These are phyloP conservation scores for Prunella vulgaris DNA, from an alignment of 257 asterid genomes.

Conservation along the genomic window DNA sequence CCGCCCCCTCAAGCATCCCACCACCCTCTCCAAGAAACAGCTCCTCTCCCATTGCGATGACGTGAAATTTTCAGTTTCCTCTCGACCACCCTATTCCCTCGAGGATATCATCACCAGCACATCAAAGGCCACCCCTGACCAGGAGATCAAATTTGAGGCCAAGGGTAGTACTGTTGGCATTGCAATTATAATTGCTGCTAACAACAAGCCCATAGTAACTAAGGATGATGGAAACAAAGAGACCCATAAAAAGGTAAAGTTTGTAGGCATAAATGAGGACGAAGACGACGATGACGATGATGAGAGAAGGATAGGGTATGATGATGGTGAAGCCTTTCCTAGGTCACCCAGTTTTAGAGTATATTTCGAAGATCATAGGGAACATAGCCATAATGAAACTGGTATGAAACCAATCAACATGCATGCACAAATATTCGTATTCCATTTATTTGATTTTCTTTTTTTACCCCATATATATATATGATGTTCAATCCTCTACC, in stretches of 20 bases:
- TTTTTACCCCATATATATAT: too few relatives aligned
- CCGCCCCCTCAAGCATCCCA: neutral
- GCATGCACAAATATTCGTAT: too few relatives aligned
- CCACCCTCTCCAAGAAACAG: neutral
- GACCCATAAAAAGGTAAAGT: neutral
- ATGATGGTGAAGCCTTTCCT: neutral
- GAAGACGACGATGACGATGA: neutral
- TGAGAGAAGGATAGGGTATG: slow-evolving; percentile 4
- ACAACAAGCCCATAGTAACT: neutral
- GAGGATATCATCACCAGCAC: neutral
- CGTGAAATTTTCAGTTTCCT: neutral
- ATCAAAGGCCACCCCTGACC: neutral
- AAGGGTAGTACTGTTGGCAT: neutral
- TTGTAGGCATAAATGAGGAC: neutral
- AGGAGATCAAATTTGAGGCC: neutral
- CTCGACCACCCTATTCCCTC: neutral
- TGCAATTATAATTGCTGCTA: neutral
- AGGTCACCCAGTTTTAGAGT: neutral
- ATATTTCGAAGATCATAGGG: neutral
- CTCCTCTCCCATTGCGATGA: neutral
- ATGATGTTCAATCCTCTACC: too few relatives aligned
- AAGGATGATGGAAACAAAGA: neutral
- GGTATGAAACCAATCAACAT: neutral
- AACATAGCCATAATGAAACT: neutral
- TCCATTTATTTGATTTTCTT: too few relatives aligned